Evolutionary conservation across 495 filamentous ascomycete genomes (phyloP), one percentile per base, ranked within the genome.

Genomic region (Stereocaulon alpinum): DNA sequence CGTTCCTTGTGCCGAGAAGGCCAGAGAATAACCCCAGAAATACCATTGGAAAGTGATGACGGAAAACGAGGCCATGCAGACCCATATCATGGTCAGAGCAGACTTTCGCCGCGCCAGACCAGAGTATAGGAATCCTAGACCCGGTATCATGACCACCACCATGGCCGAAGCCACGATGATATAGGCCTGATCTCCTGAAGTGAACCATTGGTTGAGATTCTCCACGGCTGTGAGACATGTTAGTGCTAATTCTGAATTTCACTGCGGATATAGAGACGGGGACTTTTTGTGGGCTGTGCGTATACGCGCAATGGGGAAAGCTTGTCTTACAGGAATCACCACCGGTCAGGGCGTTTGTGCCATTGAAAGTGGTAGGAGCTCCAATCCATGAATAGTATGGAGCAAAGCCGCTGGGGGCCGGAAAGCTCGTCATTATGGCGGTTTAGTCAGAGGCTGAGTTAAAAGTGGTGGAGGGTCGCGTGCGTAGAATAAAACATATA

Each of bases 111-210:
- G 79, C 14, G 80, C 80, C 54, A 85, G 76, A 61, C 83, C 83
- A 6, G 81, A 86, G 68, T 84, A 83, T 15, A 86, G 75, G 70
- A 87, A 88, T 40, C 82, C 84, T 42, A 88, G 82, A 64, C 84
- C 86, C 29, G 84, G 83, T 49, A 87, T 76, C 91, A 96, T 96
- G 73, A 95, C 72, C 74, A 98, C 72, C 54, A 98, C 93, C 93
- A 98, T 96, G 66, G 87, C 91, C 56, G 92, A 85, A 49, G 89
- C 78, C 42, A 97, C 75, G 67, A 98, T 81, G 72, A 98, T 96
- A 75, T 90, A 98, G 70, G 89, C 87, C 72, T 82, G 77, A 65
- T 89, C 86, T 57, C 86, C 86, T 12, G 83, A 72, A 59, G 81
- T 70, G 66, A 75, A 87, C 89, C 90, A 91, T 85, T 91, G 90